Base-by-base conservation (phyloP, 306 rosid species). In the Vigna reflexopilosa region DNA sequence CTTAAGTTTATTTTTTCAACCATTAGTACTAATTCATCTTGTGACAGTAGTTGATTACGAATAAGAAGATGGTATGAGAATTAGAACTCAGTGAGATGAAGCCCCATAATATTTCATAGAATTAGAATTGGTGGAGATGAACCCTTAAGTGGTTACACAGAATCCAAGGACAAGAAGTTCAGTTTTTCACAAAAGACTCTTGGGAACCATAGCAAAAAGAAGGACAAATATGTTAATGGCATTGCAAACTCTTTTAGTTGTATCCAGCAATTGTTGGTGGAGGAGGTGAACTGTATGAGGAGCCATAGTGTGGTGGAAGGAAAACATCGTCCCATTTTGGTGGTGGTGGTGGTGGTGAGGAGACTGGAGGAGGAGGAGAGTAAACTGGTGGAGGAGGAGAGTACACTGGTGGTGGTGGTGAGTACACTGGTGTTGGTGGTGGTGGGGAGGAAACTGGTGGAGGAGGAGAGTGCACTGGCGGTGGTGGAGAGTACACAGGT, bases 281-380 rank as follows among this genome's bases (percentile, higher is more conserved):
- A n/a, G 97, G 97, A 13, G 97, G 93, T 9, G 96, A 91, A 0
- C 40, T 56, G 72, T 90, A 90, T 5, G 76, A 57, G 11, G 88
- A 12, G 22, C 95, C 92, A 1, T 85, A 50, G 77, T 1, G 4
- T 71, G 89, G 92, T 24, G 95, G 92, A 4, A 90, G 66, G 55
- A 58, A 2, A 9, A 88, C 28, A 9, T 88, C 81, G 0, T 75
- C 76, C 85, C 83, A 85, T 73, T 14, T 20, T 47, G 85, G 1
- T 5, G 34, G 34, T 30, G 82, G 70, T 17, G 78, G 69, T n/a
- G 70, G 78, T 10, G 66, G 72, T 1, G 76, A 42, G 3, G 16
- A 0, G 1, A 26, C 9, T 34, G 82, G 71, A 0, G 80, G 51
- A 2, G 72, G 83, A 15, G 83, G 67, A 0, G 78, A 79, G 16